phyloP scores from a whole-genome alignment of 179 eudicot species.

The Spinacia oleracea region DNA sequence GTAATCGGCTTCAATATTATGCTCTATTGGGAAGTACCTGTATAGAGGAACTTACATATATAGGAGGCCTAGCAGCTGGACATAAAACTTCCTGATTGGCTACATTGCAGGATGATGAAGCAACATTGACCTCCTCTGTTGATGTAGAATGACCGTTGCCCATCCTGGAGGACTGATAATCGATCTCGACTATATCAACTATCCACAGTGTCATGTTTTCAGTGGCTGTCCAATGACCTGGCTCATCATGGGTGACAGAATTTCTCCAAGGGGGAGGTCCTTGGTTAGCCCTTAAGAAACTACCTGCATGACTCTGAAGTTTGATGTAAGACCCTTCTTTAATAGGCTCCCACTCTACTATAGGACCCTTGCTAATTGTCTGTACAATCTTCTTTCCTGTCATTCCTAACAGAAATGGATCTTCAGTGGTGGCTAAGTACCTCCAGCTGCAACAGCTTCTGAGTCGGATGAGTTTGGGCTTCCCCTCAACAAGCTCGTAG shows the following conservation, averaged over 20 bases:
- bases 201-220: conserved; percentile 38
- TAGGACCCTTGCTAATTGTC: conserved; percentile 20
- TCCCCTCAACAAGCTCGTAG: conserved; percentile 43
- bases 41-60: neutral
- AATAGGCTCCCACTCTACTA: conserved; percentile 42
- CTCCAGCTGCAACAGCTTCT: conserved; percentile 31
- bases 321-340: conserved; percentile 31
- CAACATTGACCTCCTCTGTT: no score
- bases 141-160: neutral
- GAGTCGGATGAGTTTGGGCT: conserved; percentile 34
- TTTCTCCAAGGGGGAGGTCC: conserved; percentile 42
- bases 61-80: conserved; percentile 4
- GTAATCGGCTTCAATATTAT: neutral
- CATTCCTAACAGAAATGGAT: conserved; percentile 34
- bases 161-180: conserved; percentile 14
- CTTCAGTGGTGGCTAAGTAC: conserved; percentile 33
- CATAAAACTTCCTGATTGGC: neutral
- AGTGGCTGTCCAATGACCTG: conserved; percentile 19
- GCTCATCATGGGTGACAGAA: conserved; percentile 39
- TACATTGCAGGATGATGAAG: conserved; percentile 9
- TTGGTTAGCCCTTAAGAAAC: conserved; percentile 32
- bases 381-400: conserved; percentile 37
- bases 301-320: conserved; percentile 31
- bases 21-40: neutral
- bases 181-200: conserved; percentile 36